Conservation (phyloP, 371 early-diverging fungal species). For the Mortierella sp. region DNA sequence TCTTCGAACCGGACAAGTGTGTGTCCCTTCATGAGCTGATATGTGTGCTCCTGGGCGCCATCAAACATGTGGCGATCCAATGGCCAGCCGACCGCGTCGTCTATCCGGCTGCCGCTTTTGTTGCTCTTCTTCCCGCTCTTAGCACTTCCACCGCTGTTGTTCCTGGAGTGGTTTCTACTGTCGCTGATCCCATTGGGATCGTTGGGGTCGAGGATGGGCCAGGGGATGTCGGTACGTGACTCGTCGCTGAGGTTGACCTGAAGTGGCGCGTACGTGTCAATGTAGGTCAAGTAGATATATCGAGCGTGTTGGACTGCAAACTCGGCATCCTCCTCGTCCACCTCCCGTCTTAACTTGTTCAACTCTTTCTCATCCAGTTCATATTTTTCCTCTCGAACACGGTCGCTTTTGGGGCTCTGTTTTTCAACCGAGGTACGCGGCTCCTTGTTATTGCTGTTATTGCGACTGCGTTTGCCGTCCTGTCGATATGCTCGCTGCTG, state of each 20-base stretch:
- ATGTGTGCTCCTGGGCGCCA: constrained; percentile 70
- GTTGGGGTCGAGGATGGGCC: constrained; percentile 44
- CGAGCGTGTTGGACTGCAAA: constrained; percentile 60
- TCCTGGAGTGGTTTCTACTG: constrained; percentile 6
- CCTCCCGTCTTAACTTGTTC: background rate
- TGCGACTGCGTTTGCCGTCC: background rate
- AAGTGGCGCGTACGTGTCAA: constrained; percentile 64
- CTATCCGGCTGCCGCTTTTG: background rate
- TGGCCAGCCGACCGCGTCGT: constrained; percentile 34
- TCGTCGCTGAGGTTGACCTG: constrained; percentile 71
- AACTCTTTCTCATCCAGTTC: constrained; percentile 17
- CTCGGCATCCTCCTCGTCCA: constrained; percentile 18
- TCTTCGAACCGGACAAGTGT: constrained; percentile 68
- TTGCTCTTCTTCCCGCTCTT: background rate
- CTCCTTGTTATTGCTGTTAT: background rate
- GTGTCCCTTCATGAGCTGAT: constrained; percentile 68
- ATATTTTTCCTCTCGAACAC: constrained; percentile 16
- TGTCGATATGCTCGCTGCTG: constrained; percentile 8
- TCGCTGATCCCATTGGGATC: background rate
- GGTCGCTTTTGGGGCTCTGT: background rate
- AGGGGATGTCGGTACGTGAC: constrained; percentile 61
- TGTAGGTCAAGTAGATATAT: constrained; percentile 69
- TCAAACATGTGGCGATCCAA: constrained; percentile 69
- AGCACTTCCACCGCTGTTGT: background rate
- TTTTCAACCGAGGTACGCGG: background rate